Percentiles rank a stretch among this genome's conserved stretches.
Evolutionary conservation across 1,284 basidiomycete species (phyloP).

Genomic region (Pseudozyma hubeiensis): DNA sequence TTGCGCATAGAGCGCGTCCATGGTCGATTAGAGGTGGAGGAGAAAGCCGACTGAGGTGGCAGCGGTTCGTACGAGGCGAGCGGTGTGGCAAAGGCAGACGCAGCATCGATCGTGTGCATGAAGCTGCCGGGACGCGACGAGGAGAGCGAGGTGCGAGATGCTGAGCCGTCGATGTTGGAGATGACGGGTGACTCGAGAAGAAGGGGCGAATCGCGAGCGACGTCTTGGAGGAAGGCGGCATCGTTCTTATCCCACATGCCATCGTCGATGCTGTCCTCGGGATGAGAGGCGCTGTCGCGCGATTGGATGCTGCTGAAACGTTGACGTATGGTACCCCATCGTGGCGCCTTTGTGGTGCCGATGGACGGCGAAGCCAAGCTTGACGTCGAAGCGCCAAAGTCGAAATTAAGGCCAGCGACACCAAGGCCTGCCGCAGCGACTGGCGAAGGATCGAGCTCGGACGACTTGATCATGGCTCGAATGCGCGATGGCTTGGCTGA

Average conservation of each 20-base stretch:
- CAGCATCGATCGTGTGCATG: neutral
- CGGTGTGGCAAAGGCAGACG: constrained; percentile 13
- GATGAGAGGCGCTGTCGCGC: constrained; percentile 23
- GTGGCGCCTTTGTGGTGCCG: constrained; percentile 13
- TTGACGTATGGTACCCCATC: constrained; percentile 45
- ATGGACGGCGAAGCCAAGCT: constrained; percentile 11
- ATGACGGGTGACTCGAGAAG: constrained; percentile 11
- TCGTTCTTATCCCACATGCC: constrained; percentile 54
- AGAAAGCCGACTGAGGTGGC: neutral
- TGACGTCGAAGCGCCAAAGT: constrained; percentile 12
- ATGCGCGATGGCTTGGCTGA: neutral
- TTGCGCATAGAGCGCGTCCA: constrained; percentile 25
- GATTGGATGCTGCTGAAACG: constrained; percentile 42
- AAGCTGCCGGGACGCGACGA: constrained; percentile 11
- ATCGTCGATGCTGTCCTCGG: constrained; percentile 34
- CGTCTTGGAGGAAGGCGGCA: constrained; percentile 48
- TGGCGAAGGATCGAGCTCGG: constrained; percentile 15
- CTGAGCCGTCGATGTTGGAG: constrained; percentile 1
- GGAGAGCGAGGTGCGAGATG: constrained; percentile 9
- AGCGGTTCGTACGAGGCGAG: constrained; percentile 7
- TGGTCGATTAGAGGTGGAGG: neutral
- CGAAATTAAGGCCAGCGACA: constrained; percentile 18
- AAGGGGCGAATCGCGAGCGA: constrained; percentile 32
- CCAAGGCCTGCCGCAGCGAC: constrained; percentile 15
- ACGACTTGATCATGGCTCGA: constrained; percentile 14